A percentile compares a stretch with the other conserved stretches of the same genome.
Conservation (phyloP, 192 early-diverging fungal genomes). For the Glomus cerebriforme region DNA sequence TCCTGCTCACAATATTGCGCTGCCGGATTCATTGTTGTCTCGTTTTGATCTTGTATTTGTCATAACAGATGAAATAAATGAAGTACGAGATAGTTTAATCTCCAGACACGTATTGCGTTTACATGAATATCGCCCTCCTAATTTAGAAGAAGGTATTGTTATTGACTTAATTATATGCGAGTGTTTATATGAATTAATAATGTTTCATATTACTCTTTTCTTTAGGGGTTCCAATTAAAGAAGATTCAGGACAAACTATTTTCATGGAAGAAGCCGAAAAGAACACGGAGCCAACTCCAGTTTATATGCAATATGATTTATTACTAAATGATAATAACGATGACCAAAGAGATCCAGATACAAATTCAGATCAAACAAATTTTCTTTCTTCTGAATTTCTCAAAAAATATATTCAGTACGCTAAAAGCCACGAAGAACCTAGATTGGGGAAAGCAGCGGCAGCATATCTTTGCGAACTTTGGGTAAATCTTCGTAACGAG, state of each 20-base stretch:
- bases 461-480: conserved; percentile 79
- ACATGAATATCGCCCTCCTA: conserved; percentile 89
- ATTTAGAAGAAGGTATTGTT: conserved; percentile 75
- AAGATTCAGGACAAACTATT: conserved; percentile 44
- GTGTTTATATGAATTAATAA: not conserved
- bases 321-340: conserved; percentile 75
- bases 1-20: conserved; percentile 91
- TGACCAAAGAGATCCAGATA: conserved; percentile 24
- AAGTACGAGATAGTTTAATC: conserved; percentile 81
- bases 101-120: conserved; percentile 92
- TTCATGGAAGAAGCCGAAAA: conserved; percentile 54
- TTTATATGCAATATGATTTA: conserved; percentile 89
- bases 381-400: conserved; percentile 85
- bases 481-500: conserved; percentile 82
- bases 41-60: conserved; percentile 99
- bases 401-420: conserved; percentile 95
- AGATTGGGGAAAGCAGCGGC: conserved; percentile 79
- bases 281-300: conserved; percentile 57
- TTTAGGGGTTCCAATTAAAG: conserved; percentile 53
- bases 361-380: conserved; percentile 41
- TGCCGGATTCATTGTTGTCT: conserved; percentile 93
- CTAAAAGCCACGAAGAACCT: conserved; percentile 83
- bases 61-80: conserved; percentile 89
- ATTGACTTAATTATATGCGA: not conserved
- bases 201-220: not conserved